A percentile compares a stretch with the other conserved stretches of the same genome.
These are phyloP conservation scores for Fremontodendron californicum DNA, from an alignment of 345 rosid species.

Conservation along the genomic window DNA sequence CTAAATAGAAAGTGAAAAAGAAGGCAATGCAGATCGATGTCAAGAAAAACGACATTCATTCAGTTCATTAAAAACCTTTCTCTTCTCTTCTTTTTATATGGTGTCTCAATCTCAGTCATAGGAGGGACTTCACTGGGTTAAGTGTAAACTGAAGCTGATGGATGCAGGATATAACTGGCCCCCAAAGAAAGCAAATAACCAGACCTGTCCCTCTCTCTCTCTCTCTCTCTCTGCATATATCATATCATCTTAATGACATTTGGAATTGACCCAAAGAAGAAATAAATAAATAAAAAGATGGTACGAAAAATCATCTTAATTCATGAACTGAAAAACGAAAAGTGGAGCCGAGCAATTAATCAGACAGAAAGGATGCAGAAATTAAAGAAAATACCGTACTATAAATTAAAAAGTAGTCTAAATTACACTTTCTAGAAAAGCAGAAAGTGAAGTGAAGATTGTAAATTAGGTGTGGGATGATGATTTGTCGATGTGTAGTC, in stretches of 20 bases:
- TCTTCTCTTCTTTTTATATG: too few relatives aligned
- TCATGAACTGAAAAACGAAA: neutral
- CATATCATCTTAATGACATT: neutral
- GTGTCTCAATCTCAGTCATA: slow-evolving; percentile 3
- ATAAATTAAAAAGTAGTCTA: neutral
- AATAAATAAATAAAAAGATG: neutral
- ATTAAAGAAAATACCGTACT: neutral
- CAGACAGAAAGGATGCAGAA: slow-evolving; percentile 8
- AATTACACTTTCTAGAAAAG: slow-evolving; percentile 1
- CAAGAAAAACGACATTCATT: slow-evolving; percentile 14
- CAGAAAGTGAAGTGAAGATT: neutral
- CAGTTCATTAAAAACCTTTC: too few relatives aligned
- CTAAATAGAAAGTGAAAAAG: neutral
- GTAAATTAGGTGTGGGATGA: neutral
- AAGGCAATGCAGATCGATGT: too few relatives aligned
- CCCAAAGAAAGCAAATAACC: neutral
- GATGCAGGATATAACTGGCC: slow-evolving; percentile 10
- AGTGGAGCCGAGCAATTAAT: slow-evolving; percentile 20
- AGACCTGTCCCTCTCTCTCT: neutral
- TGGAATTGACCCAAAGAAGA: neutral
- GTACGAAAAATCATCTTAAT: neutral
- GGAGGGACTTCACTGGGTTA: slow-evolving; percentile 8
- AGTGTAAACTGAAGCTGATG: slow-evolving; percentile 28
- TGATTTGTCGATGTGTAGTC: neutral
- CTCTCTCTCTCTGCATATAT: too few relatives aligned